Evolutionary conservation across 2,329 filamentous ascomycete species (phyloP), one percentile per base, ranked within the genome.

Genomic region (Balansia obtecta): DNA sequence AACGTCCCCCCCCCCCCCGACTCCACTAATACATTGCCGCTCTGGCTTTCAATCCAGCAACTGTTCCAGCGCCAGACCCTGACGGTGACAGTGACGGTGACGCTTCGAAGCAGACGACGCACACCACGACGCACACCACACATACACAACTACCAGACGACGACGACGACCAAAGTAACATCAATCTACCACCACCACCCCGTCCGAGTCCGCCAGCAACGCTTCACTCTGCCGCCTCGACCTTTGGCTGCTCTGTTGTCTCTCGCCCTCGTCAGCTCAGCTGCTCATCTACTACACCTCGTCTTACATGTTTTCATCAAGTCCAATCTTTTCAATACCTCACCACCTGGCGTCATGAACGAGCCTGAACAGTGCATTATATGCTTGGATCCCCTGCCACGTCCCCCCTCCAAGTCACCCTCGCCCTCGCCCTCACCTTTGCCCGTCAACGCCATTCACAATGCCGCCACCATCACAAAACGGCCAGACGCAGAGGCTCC

Each of bases 291-390:
- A 32, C 53, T 55, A 32, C 38, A 42, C 51, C 53, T 54, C 50
- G 40, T 63, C 66, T 73, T 74, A 71, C 69, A 73, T 74, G 71
- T 71, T 68, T 70, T 57, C 68, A 65, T 66, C 67, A 68, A 61
- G 55, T 58, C 55, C 57, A 55, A 55, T 57, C 56, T 54, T 59
- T 64, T 52, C 60, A 59, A 57, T 63, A 62, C 63, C 64, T 59
- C 61, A 64, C 66, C 20, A 22, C 20, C 20, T 68, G 68, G 64
- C 64, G 68, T 65, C 67, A 70, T 71, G 69, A 69, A 68, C 70
- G 69, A 71, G 60, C 67, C 78, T 69, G 80, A 84, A 68, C 79
- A 82, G 71, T 83, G 80, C 70, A 83, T 83, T 67, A 79, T 83
- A 68, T 84, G 80, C 73, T 73, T 83, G 64, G 80, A 83, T 62